These are phyloP conservation scores for Colletotrichum agaves DNA, from an alignment of 2,329 filamentous ascomycete species.

Conservation along the genomic window DNA sequence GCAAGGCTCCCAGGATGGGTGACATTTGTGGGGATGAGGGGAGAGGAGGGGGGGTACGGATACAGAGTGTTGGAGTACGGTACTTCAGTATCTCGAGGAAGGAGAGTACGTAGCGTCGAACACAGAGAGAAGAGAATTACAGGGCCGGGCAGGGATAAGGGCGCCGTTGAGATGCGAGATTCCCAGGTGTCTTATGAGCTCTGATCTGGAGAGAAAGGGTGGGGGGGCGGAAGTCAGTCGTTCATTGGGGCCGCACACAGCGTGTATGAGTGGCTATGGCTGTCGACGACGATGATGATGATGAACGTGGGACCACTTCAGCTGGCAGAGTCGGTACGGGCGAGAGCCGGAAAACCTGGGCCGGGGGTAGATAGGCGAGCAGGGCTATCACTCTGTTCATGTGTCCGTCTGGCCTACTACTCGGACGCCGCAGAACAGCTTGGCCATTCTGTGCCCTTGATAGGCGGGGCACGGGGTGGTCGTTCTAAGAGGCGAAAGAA, in stretches of 20 bases:
- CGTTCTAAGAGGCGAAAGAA: constrained; percentile 17
- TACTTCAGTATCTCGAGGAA: background rate
- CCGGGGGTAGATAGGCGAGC: constrained; percentile 23
- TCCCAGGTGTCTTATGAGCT: constrained; percentile 38
- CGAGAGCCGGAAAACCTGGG: background rate
- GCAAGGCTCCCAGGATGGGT: constrained; percentile 28
- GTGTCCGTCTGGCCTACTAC: constrained; percentile 19
- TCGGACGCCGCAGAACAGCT: constrained; percentile 21
- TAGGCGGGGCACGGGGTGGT: constrained; percentile 14
- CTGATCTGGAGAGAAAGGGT: constrained; percentile 37
- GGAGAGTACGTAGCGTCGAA: background rate
- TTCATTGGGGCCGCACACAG: constrained; percentile 23
- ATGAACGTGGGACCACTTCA: constrained; percentile 23
- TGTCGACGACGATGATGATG: constrained; percentile 27
- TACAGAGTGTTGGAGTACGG: constrained; percentile 3
- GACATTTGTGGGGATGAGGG: constrained; percentile 38
- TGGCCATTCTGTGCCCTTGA: constrained; percentile 21
- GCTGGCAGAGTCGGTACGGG: constrained; percentile 20
- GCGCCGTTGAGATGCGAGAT: constrained; percentile 38
- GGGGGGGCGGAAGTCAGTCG: constrained; percentile 27
- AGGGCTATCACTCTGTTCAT: constrained; percentile 27
- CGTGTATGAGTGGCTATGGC: constrained; percentile 28
- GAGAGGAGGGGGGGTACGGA: constrained; percentile 10
- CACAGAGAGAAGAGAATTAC: constrained; percentile 5
- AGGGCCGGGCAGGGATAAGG: constrained; percentile 33